Percentiles rank a stretch among this genome's conserved stretches.
These are phyloP conservation scores for Prunus mira DNA, from an alignment of 306 rosid genomes.

Conservation along the genomic window DNA sequence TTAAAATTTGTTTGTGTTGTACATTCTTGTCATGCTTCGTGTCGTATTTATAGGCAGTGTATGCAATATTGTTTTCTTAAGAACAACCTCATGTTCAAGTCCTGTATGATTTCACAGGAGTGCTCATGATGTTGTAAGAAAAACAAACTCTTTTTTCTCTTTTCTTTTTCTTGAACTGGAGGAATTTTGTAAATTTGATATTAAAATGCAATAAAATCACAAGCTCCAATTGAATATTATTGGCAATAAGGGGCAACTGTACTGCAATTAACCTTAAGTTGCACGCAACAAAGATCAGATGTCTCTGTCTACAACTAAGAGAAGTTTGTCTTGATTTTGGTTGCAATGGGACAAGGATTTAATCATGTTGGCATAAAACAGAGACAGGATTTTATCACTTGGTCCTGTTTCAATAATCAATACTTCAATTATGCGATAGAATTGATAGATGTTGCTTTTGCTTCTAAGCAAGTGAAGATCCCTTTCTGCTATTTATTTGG, in stretches of 20 bases:
- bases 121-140: neutral
- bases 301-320: slow-evolving; percentile 9
- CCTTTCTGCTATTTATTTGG: slow-evolving; percentile 13
- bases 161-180: neutral
- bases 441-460: slow-evolving; percentile 9
- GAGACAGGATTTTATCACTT: neutral
- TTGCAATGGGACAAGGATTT: neutral
- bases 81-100: neutral
- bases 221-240: neutral
- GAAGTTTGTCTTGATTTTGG: slow-evolving; percentile 5
- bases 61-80: neutral
- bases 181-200: neutral
- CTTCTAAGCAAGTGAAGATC: slow-evolving; percentile 22
- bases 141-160: neutral
- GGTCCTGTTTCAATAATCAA: neutral
- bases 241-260: neutral
- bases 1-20: neutral
- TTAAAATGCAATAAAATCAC: neutral
- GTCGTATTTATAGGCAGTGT: neutral
- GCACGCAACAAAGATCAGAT: slow-evolving; percentile 10
- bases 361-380: neutral
- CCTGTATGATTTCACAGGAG: neutral
- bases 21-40: neutral
- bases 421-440: neutral
- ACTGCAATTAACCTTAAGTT: too few species aligned